Evolutionary conservation across 345 rosid genomes (phyloP), one percentile per base, ranked within the genome.

Genomic region (Luvunga scandens): DNA sequence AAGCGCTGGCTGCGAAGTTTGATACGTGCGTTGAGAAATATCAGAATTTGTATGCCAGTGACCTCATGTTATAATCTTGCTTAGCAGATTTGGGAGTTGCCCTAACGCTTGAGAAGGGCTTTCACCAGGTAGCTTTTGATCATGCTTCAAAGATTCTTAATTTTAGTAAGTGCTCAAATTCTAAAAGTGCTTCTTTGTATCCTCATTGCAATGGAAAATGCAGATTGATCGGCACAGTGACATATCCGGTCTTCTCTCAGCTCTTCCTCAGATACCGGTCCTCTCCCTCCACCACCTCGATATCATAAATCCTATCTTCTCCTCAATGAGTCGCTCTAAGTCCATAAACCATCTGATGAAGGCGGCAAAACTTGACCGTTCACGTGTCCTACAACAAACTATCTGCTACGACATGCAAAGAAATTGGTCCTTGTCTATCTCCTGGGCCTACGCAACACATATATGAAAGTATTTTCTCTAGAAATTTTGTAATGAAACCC

Each of bases 211-310:
- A 2, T 53, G 73, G 21, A 2, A 16, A 36, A 7, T 22, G 80
- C 85, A 90, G 96, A 80, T 90, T 77, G 97, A 93, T 87, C 76
- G 91, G 1, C 87, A 48, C 7, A 90, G 88, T 14, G 91, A 90
- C 75, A 72, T 89, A 80, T 88, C 93, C 50, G 97, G 97, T 31
- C 79, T 90, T 28, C 84, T 91, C 59, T 89, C 94, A 48, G 78
- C 95, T 76, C 97, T 91, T 71, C 93, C 88, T n/a, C 84, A 90
- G 83, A 42, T 42, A 42, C 48, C 16, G 16, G 16, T 75, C 94
- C 93, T 22, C 56, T 87, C 89, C 4, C 89, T 93, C 68, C 97
- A 93, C 81, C 97, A 93, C 78, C 79, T 93, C 2, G 91, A 91
- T 45, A 24, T 27, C 24, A 55, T 90, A 56, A 75, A 89, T 67